Conservation (phyloP, 139 green algal genomes). For the Nannochloris sp. region DNA sequence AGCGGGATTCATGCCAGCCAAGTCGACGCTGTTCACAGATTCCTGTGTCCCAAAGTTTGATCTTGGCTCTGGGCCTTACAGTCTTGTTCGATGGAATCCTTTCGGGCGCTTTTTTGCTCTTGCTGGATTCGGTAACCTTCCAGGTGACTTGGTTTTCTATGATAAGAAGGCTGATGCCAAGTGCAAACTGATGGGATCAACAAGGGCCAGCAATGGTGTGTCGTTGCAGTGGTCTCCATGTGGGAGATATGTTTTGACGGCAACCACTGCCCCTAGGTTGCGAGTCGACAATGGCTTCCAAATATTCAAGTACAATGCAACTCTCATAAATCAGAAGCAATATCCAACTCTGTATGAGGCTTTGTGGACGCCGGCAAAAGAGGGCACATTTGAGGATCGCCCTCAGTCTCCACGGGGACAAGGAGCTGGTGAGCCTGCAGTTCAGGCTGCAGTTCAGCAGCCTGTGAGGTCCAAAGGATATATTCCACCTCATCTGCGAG, state of each 20-base stretch:
- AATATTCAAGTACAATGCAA: conserved; percentile 75
- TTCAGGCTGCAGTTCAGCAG: conserved; percentile 10
- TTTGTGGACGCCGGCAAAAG: conserved; percentile 39
- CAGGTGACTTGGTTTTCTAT: conserved; percentile 84
- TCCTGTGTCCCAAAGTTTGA: conserved; percentile 49
- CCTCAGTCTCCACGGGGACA: conserved; percentile 46
- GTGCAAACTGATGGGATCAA: conserved; percentile 63
- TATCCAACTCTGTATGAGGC: conserved; percentile 69
- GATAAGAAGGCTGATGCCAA: conserved; percentile 71
- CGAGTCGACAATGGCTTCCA: conserved; percentile 89
- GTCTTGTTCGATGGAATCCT: conserved; percentile 77
- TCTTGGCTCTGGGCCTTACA: conserved; percentile 63
- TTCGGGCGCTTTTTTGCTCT: conserved; percentile 73
- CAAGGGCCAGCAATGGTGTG: conserved; percentile 47
- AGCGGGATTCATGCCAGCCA: conserved; percentile 61
- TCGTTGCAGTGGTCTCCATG: conserved; percentile 76
- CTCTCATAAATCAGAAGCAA: conserved; percentile 24
- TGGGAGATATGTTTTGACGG: conserved; percentile 70
- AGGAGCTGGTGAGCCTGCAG: conserved; percentile 16
- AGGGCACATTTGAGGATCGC: conserved; percentile 44
- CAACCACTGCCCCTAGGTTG: conserved; percentile 78
- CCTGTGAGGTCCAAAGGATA: conserved; percentile 27
- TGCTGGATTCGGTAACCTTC: conserved; percentile 75
- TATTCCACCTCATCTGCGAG: conserved; percentile 43
- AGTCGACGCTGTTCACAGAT: conserved; percentile 71